Evolutionary conservation across 768 basidiomycete genomes (phyloP).

Genomic region (Tulasnella sp.): DNA sequence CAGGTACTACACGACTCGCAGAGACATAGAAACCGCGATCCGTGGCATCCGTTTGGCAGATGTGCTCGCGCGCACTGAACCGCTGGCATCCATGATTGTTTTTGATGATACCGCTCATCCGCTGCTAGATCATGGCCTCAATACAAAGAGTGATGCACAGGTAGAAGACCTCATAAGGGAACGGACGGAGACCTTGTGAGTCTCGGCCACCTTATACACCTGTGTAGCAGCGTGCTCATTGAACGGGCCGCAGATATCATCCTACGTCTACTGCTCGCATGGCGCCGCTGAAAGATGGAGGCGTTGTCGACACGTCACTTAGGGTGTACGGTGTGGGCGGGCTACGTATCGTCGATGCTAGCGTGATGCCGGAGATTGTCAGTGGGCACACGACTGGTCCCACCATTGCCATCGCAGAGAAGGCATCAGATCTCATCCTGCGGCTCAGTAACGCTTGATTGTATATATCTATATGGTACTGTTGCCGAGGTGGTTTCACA

Average conservation of each 20-base stretch:
- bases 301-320: slow-evolving; percentile 36
- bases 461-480: no score
- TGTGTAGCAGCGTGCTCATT: neutral
- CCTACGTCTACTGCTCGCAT: slow-evolving; percentile 30
- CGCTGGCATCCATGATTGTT: slow-evolving; percentile 27
- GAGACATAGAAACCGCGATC: slow-evolving; percentile 6
- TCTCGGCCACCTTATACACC: slow-evolving; percentile 27
- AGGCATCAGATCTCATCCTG: slow-evolving; percentile 18
- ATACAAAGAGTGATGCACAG: slow-evolving; percentile 24
- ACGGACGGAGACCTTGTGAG: slow-evolving; percentile 32
- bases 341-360: slow-evolving; percentile 39
- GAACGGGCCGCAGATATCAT: slow-evolving; percentile 21
- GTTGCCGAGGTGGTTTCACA: no score
- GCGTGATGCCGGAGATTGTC: slow-evolving; percentile 34
- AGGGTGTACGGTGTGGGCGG: slow-evolving; percentile 34
- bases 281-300: slow-evolving; percentile 29
- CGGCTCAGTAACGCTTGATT: no score
- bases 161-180: slow-evolving; percentile 29
- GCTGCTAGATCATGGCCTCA: slow-evolving; percentile 33
- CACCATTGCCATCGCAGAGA: slow-evolving; percentile 18
- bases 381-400: slow-evolving; percentile 6
- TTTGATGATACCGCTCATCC: slow-evolving; percentile 28
- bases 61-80: neutral
- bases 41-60: neutral
- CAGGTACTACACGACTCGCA: slow-evolving; percentile 6